These are phyloP conservation scores for Hippophae tibetana DNA, from an alignment of 306 rosid species.

Conservation along the genomic window DNA sequence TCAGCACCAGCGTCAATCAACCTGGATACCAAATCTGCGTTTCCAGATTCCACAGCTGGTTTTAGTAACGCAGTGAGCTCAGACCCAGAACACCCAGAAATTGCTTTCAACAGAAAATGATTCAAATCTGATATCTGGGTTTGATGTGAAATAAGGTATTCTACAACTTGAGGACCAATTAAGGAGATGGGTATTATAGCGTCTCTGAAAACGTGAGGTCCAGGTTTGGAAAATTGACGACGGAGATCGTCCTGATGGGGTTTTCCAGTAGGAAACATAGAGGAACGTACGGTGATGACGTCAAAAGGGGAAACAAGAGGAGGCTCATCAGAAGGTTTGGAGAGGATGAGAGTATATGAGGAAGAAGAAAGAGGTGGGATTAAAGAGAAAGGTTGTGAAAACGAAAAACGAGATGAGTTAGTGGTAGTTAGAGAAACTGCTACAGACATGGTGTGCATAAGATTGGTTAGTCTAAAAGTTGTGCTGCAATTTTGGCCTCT, in stretches of 20 bases:
- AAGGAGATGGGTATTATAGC: conserved; percentile 49
- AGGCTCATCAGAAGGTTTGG: conserved; percentile 34
- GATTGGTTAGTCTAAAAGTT: conserved; percentile 57
- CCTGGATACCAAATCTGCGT: conserved; percentile 25
- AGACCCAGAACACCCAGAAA: conserved; percentile 37
- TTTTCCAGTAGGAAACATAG: conserved; percentile 78
- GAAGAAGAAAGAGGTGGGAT: conserved; percentile 67
- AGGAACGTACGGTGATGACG: conserved; percentile 49
- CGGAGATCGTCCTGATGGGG: conserved; percentile 50
- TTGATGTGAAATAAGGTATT: conserved; percentile 34
- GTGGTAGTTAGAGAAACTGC: conserved; percentile 71
- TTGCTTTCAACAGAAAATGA: conserved; percentile 28
- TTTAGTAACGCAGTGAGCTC: conserved; percentile 42
- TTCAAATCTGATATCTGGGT: conserved; percentile 14
- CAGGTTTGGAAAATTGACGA: conserved; percentile 51
- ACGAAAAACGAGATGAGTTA: conserved; percentile 42
- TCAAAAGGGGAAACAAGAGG: conserved; percentile 38
- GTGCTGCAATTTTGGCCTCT: conserved; percentile 50
- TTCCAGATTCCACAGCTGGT: conserved; percentile 35
- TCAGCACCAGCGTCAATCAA: conserved; percentile 54
- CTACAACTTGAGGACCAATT: conserved; percentile 53
- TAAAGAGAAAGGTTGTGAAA: conserved; percentile 42
- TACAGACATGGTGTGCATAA: conserved; percentile 94
- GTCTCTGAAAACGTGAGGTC: conserved; percentile 76
- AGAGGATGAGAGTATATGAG: conserved; percentile 40